Percentiles rank a stretch among this genome's conserved stretches.
Evolutionary conservation across 805 yeast species (phyloP).

Genomic region (Kodamaea restingae): DNA sequence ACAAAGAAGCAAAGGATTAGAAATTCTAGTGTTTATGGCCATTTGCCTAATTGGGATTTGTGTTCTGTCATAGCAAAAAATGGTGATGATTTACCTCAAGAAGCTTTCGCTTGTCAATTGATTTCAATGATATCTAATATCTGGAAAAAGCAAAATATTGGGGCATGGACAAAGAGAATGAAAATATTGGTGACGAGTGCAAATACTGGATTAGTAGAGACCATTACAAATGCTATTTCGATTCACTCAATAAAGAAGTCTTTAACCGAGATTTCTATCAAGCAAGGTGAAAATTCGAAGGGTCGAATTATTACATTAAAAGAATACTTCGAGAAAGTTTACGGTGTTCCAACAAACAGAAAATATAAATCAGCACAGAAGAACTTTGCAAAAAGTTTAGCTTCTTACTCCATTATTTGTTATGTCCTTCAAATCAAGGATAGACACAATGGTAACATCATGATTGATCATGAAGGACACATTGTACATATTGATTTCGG

Average conservation of each 20-base stretch:
- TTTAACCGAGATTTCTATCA: slow-evolving; percentile 68
- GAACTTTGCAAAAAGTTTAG: slow-evolving; percentile 80
- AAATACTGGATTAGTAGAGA: slow-evolving; percentile 88
- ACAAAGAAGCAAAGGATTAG: slow-evolving; percentile 78
- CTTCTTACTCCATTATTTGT: slow-evolving; percentile 88
- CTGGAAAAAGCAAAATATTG: slow-evolving; percentile 69
- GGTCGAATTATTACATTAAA: slow-evolving; percentile 66
- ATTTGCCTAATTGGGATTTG: slow-evolving; percentile 87
- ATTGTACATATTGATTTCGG: slow-evolving; percentile 96
- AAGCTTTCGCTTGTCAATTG: slow-evolving; percentile 94
- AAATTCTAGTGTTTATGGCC: slow-evolving; percentile 75
- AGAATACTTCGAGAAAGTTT: slow-evolving; percentile 75
- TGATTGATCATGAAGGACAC: slow-evolving; percentile 95
- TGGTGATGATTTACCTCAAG: slow-evolving; percentile 93
- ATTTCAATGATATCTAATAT: slow-evolving; percentile 81
- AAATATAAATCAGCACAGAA: slow-evolving; percentile 73
- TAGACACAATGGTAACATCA: slow-evolving; percentile 95
- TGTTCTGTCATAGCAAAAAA: slow-evolving; percentile 95
- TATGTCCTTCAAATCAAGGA: slow-evolving; percentile 90
- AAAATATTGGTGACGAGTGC: slow-evolving; percentile 87
- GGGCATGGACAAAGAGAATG: slow-evolving; percentile 92
- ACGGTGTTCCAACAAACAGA: slow-evolving; percentile 57
- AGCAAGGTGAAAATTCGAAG: slow-evolving; percentile 62
- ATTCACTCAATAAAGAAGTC: slow-evolving; percentile 94
- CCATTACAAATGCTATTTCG: slow-evolving; percentile 91